A percentile compares a stretch with the other conserved stretches of the same genome.
These are phyloP conservation scores for Glonium stellatum DNA, from an alignment of 495 filamentous ascomycete genomes.

Conservation along the genomic window DNA sequence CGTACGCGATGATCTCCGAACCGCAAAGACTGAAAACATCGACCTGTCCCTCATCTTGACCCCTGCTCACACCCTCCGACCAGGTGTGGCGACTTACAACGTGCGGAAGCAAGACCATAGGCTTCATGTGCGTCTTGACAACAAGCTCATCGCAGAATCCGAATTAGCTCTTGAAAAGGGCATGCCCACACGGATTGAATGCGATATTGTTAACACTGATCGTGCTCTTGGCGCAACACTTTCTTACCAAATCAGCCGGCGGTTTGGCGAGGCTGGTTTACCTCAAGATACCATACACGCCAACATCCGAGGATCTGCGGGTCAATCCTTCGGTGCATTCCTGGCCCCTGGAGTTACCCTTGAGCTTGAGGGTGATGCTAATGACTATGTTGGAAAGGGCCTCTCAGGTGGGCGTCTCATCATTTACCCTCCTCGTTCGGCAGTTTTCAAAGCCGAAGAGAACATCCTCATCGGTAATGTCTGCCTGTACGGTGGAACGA, in stretches of 20 bases:
- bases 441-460: conserved; percentile 95
- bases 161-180: conserved; percentile 96
- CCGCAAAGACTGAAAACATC: conserved; percentile 84
- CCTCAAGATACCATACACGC: conserved; percentile 94
- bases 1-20: conserved; percentile 82
- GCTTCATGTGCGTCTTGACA: conserved; percentile 90
- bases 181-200: conserved; percentile 89
- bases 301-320: conserved; percentile 97
- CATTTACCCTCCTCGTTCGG: conserved; percentile 88
- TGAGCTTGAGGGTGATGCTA: conserved; percentile 94
- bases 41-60: conserved; percentile 95
- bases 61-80: conserved; percentile 90
- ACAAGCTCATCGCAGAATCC: conserved; percentile 96
- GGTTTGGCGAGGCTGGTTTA: conserved; percentile 83
- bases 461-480: conserved; percentile 96
- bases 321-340: conserved; percentile 96
- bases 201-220: conserved; percentile 97
- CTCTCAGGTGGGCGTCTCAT: conserved; percentile 93
- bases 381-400: conserved; percentile 98
- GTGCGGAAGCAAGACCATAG: conserved; percentile 97
- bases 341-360: conserved; percentile 92
- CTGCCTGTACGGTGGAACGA: conserved; percentile 94
- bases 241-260: conserved; percentile 92
- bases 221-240: conserved; percentile 90
- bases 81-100: conserved; percentile 96